Evolutionary conservation across 108 stramenopile species (phyloP).

Genomic region (Pinguiococcus pyrenoidosus): DNA sequence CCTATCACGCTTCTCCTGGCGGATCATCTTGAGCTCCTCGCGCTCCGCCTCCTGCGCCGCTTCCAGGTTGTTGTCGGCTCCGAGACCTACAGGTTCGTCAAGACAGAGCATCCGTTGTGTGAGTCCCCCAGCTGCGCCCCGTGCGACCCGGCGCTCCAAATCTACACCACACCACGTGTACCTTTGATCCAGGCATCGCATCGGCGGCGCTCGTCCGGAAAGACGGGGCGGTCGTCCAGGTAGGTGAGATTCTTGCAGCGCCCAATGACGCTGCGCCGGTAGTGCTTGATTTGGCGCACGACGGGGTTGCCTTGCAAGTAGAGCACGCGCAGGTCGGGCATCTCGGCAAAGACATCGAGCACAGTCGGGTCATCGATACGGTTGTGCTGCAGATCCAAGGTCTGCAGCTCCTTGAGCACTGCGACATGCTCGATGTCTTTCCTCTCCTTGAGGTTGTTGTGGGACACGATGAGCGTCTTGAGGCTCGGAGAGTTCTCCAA

Average conservation of each 20-base stretch:
- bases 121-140: no score
- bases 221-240: conserved; percentile 58
- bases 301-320: conserved; percentile 57
- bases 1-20: conserved; percentile 31
- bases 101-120: no score
- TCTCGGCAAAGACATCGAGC: conserved; percentile 30
- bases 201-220: conserved; percentile 52
- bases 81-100: conserved; percentile 31
- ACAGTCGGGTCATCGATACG: conserved; percentile 42
- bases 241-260: conserved; percentile 34
- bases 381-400: conserved; percentile 56
- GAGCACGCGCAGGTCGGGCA: conserved; percentile 51
- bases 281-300: conserved; percentile 51
- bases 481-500: conserved; percentile 18
- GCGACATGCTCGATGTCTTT: conserved; percentile 32
- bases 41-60: conserved; percentile 37
- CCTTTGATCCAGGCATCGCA: conserved; percentile 58
- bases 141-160: no score
- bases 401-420: conserved; percentile 20
- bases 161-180: no score
- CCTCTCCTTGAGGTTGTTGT: conserved; percentile 36
- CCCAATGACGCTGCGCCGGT: conserved; percentile 49
- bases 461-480: conserved; percentile 33
- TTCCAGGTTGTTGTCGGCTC: conserved; percentile 26
- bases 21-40: conserved; percentile 26